Conservation (phyloP, 176 grass and related monocot genomes). For the Lolium multiflorum region DNA sequence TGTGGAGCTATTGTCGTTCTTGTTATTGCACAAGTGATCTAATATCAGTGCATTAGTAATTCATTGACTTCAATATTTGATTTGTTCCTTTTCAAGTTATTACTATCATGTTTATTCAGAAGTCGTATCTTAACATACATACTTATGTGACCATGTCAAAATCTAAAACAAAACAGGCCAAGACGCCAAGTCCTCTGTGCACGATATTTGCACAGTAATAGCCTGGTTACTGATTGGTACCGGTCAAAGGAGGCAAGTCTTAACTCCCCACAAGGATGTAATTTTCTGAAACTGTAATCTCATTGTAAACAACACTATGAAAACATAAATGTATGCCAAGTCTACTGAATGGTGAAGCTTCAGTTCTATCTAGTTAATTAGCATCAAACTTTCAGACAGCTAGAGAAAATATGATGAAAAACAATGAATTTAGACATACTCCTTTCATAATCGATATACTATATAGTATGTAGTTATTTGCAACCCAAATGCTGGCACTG, state of each 20-base stretch:
- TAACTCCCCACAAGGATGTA: not conserved
- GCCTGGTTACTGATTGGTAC: not conserved
- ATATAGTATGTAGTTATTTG: too few relatives aligned
- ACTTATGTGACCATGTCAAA: not conserved
- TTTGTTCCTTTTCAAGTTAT: not conserved
- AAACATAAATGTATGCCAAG: not conserved
- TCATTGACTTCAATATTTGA: not conserved
- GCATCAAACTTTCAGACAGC: too few relatives aligned
- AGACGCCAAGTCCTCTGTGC: not conserved
- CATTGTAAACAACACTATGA: not conserved
- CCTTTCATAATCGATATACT: too few relatives aligned
- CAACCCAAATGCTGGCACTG: too few relatives aligned
- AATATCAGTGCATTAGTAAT: conserved; percentile 6
- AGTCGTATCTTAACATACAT: not conserved
- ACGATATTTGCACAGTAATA: not conserved
- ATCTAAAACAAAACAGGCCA: not conserved
- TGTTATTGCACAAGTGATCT: conserved; percentile 1
- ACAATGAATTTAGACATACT: too few relatives aligned
- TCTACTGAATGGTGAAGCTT: not conserved
- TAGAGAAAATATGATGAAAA: too few relatives aligned
- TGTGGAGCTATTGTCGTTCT: not conserved
- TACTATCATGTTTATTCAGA: not conserved
- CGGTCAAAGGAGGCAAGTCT: not conserved
- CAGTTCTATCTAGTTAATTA: too few relatives aligned
- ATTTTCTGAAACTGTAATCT: not conserved